A percentile compares a stretch with the other conserved stretches of the same genome.
phyloP scores from a whole-genome alignment of 495 filamentous ascomycete genomes.

The Talaromyces stipitatus region DNA sequence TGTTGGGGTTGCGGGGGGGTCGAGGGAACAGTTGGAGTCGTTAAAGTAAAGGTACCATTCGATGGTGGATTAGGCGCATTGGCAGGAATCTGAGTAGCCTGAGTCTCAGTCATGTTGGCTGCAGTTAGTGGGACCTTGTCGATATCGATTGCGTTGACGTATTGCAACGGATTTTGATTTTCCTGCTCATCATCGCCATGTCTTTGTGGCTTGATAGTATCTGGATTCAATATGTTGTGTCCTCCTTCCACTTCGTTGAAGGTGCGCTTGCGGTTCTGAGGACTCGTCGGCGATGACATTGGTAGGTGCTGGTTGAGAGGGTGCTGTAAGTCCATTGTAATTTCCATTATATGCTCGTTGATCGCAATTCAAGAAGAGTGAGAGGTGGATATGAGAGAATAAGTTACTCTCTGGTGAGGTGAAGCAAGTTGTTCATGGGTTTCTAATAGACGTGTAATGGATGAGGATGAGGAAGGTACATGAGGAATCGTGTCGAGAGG shows the following conservation, averaged over 20 bases:
- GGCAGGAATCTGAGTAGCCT: neutral
- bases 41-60: neutral
- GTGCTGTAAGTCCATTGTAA: constrained; percentile 11
- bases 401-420: neutral
- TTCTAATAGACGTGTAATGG: neutral
- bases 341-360: constrained; percentile 8
- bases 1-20: neutral
- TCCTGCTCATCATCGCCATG: neutral
- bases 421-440: neutral
- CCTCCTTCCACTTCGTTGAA: constrained; percentile 27
- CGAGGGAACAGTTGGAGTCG: neutral
- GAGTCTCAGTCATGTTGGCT: neutral
- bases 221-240: neutral
- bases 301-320: constrained; percentile 13
- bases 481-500: no score
- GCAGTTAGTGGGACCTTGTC: neutral
- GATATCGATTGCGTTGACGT: neutral
- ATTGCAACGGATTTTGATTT: neutral
- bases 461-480: neutral
- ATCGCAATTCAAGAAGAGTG: neutral
- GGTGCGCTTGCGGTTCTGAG: constrained; percentile 20
- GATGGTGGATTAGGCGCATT: neutral
- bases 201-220: neutral
- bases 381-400: constrained; percentile 4
- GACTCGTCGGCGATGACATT: constrained; percentile 10